Conservation (phyloP, 1,139 yeast species). For the Barnettozyma hawaiiensis region DNA sequence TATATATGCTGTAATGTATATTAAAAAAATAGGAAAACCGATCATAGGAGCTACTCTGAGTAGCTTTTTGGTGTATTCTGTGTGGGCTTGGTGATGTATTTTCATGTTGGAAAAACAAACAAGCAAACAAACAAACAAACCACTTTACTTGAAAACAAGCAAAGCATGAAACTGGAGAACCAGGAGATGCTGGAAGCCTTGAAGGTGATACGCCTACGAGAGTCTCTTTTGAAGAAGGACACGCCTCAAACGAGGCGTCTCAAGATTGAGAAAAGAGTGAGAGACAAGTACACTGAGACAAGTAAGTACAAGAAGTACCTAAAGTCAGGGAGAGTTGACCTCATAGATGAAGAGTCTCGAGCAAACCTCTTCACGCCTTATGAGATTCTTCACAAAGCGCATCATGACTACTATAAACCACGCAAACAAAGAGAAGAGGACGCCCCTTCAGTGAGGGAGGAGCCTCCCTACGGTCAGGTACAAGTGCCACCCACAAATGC, state of each 20-base stretch:
- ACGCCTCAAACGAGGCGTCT: slow-evolving; percentile 10
- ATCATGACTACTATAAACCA: slow-evolving; percentile 18
- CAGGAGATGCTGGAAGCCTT: slow-evolving; percentile 12
- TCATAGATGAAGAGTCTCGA: slow-evolving; percentile 16
- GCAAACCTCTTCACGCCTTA: slow-evolving; percentile 14
- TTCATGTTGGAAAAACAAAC: no score
- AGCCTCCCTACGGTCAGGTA: background rate
- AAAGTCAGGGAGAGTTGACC: slow-evolving; percentile 21
- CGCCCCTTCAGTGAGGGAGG: background rate
- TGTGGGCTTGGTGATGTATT: no score
- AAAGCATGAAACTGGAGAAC: slow-evolving; percentile 2
- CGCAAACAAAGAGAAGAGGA: slow-evolving; percentile 18
- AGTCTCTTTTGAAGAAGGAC: slow-evolving; percentile 8
- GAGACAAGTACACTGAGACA: slow-evolving; percentile 12
- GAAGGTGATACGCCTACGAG: slow-evolving; percentile 17
- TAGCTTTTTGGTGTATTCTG: background rate
- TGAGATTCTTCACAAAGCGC: slow-evolving; percentile 14
- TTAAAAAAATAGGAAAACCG: background rate
- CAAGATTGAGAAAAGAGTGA: slow-evolving; percentile 15
- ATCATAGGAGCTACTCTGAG: background rate
- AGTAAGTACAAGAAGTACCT: slow-evolving; percentile 17
- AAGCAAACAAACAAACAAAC: no score
- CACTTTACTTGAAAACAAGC: no score
- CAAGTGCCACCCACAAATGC: slow-evolving; percentile 1
- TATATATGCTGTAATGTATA: no score